phyloP scores from a whole-genome alignment of 805 yeast species.

The Saccharomycopsis selenospora region DNA sequence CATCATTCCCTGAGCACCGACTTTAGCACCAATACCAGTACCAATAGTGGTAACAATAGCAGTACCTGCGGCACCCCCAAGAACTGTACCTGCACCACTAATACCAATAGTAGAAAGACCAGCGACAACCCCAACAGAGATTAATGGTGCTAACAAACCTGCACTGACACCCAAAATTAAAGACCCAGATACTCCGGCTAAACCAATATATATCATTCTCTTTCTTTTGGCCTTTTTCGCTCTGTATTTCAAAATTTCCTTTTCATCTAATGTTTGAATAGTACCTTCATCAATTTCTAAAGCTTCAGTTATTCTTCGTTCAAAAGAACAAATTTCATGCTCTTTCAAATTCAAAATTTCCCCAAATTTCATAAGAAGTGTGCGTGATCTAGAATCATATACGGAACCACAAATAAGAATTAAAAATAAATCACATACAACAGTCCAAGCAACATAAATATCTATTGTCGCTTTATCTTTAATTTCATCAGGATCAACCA shows the following conservation, averaged over 20 bases:
- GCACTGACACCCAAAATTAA: constrained; percentile 91
- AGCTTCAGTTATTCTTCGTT: constrained; percentile 82
- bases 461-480: constrained; percentile 36
- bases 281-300: constrained; percentile 79
- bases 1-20: constrained; percentile 80
- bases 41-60: constrained; percentile 90
- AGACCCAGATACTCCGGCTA: constrained; percentile 96
- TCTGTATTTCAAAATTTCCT: constrained; percentile 59
- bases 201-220: constrained; percentile 79
- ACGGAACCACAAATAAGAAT: constrained; percentile 73
- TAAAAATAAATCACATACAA: constrained; percentile 83
- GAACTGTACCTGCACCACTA: constrained; percentile 83
- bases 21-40: constrained; percentile 82
- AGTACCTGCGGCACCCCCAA: constrained; percentile 97
- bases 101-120: constrained; percentile 92
- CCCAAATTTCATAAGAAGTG: constrained; percentile 68
- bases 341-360: constrained; percentile 45
- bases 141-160: constrained; percentile 93
- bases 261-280: constrained; percentile 71
- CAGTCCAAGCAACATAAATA: constrained; percentile 86
- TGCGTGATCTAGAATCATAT: constrained; percentile 84
- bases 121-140: constrained; percentile 90
- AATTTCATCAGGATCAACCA: constrained; percentile 30
- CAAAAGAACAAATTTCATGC: constrained; percentile 82
- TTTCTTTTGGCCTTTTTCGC: constrained; percentile 57